These are phyloP conservation scores for Mucor racemosus DNA, from an alignment of 371 early-diverging fungal genomes.

Conservation along the genomic window DNA sequence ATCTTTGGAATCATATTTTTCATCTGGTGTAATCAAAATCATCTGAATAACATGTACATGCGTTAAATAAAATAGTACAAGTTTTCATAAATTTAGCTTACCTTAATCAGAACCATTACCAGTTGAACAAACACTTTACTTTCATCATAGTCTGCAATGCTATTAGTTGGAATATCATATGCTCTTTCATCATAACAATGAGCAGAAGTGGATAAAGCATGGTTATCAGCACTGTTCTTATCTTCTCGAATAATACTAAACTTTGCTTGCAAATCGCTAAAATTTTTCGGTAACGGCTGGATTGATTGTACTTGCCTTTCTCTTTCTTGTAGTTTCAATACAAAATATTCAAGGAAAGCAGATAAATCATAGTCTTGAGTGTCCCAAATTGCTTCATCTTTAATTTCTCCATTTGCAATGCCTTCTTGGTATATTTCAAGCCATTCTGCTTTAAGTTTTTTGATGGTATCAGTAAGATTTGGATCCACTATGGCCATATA, in stretches of 20 bases:
- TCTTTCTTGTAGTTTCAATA: conserved; percentile 9
- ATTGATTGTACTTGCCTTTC: not conserved
- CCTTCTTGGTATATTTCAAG: conserved; percentile 18
- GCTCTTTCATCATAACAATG: not conserved
- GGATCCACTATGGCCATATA: not conserved
- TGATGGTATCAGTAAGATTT: not conserved
- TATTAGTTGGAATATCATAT: not conserved
- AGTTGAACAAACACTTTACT: not conserved
- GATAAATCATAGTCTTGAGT: conserved; percentile 21
- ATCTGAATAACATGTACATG: conserved; percentile 14
- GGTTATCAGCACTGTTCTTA: not conserved
- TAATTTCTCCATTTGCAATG: conserved; percentile 10
- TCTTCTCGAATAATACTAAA: conserved; percentile 1
- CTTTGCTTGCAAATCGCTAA: not conserved
- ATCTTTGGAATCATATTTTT: conserved; percentile 7
- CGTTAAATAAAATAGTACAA: not conserved
- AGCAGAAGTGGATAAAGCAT: not conserved
- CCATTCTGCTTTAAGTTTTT: conserved; percentile 16
- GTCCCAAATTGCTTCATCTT: conserved; percentile 24
- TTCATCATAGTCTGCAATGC: not conserved
- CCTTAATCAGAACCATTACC: conserved; percentile 18
- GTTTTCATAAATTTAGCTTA: not conserved
- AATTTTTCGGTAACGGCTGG: not conserved
- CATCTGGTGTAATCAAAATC: conserved; percentile 11
- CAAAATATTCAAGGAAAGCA: conserved; percentile 22